phyloP scores from a whole-genome alignment of 768 basidiomycete genomes.

The Agaricus subrufescens region DNA sequence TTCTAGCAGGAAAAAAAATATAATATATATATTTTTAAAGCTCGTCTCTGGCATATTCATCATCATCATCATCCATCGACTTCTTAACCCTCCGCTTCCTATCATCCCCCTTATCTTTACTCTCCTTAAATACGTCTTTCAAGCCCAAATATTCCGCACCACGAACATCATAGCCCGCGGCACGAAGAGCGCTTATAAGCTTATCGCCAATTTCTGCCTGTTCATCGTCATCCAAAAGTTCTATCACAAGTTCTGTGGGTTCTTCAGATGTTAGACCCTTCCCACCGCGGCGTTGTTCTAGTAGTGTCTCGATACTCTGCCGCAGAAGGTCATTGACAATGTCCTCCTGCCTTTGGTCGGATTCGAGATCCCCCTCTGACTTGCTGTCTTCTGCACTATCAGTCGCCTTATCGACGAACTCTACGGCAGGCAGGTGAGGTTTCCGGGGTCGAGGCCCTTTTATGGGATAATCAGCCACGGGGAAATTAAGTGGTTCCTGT shows the following conservation, averaged over 20 bases:
- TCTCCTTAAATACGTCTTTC: constrained; percentile 6
- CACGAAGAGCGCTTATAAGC: constrained; percentile 47
- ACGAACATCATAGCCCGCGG: constrained; percentile 47
- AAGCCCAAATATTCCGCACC: constrained; percentile 10
- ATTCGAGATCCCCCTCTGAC: constrained; percentile 1
- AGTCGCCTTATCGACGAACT: constrained; percentile 4
- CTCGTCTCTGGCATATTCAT: background rate
- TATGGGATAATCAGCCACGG: constrained; percentile 52
- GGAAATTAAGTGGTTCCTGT: constrained; percentile 28
- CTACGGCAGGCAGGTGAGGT: constrained; percentile 40
- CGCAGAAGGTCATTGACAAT: constrained; percentile 30
- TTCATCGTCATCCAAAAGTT: constrained; percentile 42
- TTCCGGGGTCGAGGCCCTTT: constrained; percentile 42
- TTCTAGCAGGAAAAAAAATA: background rate
- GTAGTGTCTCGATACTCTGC: constrained; percentile 34
- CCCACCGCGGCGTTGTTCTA: constrained; percentile 18
- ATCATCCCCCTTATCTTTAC: constrained; percentile 8
- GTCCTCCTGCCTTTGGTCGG: constrained; percentile 20
- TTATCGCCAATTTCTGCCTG: constrained; percentile 36
- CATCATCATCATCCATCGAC: constrained; percentile 2
- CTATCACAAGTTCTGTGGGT: constrained; percentile 32
- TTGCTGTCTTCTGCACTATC: constrained; percentile 1
- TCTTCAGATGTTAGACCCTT: constrained; percentile 5
- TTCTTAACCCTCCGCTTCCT: constrained; percentile 10
- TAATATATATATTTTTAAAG: background rate